Conservation (phyloP, 805 yeast genomes). For the Dipodascopsis uninucleata region DNA sequence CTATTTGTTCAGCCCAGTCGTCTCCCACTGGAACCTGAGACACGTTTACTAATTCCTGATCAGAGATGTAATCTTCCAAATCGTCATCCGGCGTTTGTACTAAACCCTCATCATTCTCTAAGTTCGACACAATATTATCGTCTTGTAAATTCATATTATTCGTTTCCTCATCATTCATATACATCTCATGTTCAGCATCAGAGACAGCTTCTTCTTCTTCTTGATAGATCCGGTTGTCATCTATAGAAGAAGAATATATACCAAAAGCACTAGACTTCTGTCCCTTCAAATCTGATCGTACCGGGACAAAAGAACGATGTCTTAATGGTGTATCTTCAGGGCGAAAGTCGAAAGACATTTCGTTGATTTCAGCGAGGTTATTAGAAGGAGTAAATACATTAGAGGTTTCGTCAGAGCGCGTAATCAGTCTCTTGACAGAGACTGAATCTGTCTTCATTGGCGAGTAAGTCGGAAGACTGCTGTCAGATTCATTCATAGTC, state of each 20-base stretch:
- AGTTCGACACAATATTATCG: conserved; percentile 5
- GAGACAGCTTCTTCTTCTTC: conserved; percentile 9
- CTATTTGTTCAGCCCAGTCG: conserved; percentile 20
- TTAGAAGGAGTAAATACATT: too few relatives aligned
- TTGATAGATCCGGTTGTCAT: conserved; percentile 2
- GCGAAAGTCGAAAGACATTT: conserved; percentile 3
- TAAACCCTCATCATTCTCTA: conserved; percentile 4
- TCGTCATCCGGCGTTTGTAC: background rate
- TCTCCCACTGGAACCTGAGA: conserved; percentile 9
- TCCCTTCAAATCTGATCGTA: conserved; percentile 5
- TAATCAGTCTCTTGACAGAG: conserved; percentile 28
- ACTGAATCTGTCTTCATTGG: conserved; percentile 33
- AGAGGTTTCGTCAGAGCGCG: too few relatives aligned
- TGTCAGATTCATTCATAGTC: too few relatives aligned
- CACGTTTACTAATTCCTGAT: background rate
- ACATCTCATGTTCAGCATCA: conserved; percentile 6
- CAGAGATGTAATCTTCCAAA: background rate
- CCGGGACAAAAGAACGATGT: conserved; percentile 7
- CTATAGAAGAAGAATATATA: background rate
- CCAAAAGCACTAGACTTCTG: background rate
- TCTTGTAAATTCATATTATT: too few relatives aligned
- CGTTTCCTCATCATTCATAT: conserved; percentile 4
- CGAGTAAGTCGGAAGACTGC: too few relatives aligned
- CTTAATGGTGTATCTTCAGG: conserved; percentile 9
- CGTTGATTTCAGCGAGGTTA: conserved; percentile 10